Evolutionary conservation across 2,329 filamentous ascomycete genomes (phyloP).

Genomic region (Pezicula neosporulosa): DNA sequence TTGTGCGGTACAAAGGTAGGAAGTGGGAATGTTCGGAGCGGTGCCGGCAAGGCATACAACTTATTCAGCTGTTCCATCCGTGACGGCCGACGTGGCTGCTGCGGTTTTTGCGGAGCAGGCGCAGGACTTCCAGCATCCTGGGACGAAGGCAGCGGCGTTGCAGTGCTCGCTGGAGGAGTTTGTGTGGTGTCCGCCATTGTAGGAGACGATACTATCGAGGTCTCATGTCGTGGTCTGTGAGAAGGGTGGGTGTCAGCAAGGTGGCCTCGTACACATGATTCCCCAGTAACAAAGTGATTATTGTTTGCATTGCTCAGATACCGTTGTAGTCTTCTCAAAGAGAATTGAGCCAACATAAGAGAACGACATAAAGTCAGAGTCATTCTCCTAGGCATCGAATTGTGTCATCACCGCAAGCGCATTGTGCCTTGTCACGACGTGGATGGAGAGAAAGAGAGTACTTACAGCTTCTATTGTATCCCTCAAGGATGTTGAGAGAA

Average conservation of each 20-base stretch:
- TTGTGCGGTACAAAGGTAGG: slow-evolving; percentile 90
- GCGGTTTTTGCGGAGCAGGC: slow-evolving; percentile 7
- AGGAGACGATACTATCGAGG: slow-evolving; percentile 14
- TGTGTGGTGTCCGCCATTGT: slow-evolving; percentile 21
- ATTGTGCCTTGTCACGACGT: background rate
- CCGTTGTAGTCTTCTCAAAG: slow-evolving; percentile 81
- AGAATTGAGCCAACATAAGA: slow-evolving; percentile 65
- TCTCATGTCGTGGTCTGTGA: slow-evolving; percentile 19
- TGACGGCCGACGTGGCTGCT: slow-evolving; percentile 16
- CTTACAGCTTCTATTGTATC: slow-evolving; percentile 7
- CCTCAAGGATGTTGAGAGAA: slow-evolving; percentile 5
- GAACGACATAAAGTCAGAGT: slow-evolving; percentile 46
- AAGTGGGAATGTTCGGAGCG: slow-evolving; percentile 77
- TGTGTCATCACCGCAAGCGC: slow-evolving; percentile 58
- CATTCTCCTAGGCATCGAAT: slow-evolving; percentile 50
- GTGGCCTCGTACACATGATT: background rate
- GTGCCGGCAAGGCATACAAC: slow-evolving; percentile 79
- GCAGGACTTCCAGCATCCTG: slow-evolving; percentile 3
- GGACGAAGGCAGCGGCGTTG: background rate
- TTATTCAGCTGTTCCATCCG: slow-evolving; percentile 53
- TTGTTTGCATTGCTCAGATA: slow-evolving; percentile 70
- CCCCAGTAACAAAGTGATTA: slow-evolving; percentile 1
- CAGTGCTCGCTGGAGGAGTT: background rate
- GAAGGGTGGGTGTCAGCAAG: slow-evolving; percentile 9
- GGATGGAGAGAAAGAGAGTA: background rate